These are phyloP conservation scores for Osmanthus fragrans DNA, from an alignment of 257 asterid genomes.

Conservation along the genomic window DNA sequence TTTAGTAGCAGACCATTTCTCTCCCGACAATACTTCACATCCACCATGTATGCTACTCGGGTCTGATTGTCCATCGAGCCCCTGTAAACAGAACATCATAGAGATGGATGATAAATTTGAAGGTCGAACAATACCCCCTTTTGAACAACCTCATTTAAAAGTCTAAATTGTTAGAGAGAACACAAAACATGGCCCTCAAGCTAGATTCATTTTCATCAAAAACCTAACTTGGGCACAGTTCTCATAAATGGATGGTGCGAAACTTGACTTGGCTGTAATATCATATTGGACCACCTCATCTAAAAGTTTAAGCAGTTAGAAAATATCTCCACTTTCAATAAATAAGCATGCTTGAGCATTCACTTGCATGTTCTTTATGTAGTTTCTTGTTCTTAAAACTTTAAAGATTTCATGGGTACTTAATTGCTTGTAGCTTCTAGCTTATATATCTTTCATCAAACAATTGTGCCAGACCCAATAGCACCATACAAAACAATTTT, in stretches of 20 bases:
- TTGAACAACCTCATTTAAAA: neutral
- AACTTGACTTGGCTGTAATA: neutral
- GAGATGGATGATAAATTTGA: neutral
- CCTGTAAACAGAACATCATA: slow-evolving; percentile 39
- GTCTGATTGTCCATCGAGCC: slow-evolving; percentile 76
- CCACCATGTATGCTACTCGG: slow-evolving; percentile 80
- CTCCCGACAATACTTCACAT: slow-evolving; percentile 75
- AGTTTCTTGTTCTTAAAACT: neutral
- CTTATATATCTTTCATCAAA: neutral
- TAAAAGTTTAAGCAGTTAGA: neutral
- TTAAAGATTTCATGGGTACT: neutral
- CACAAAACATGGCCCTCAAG: neutral
- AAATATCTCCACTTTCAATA: neutral
- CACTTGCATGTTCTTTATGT: neutral
- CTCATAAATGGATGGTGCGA: neutral
- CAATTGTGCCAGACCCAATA: neutral
- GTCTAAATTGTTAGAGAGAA: neutral
- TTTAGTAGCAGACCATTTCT: slow-evolving; percentile 94
- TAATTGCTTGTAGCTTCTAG: neutral
- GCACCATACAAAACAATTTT: neutral
- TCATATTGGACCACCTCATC: neutral
- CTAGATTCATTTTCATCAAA: neutral
- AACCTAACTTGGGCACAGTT: neutral
- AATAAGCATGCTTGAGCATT: neutral
- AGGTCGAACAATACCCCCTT: neutral